Evolutionary conservation across 495 filamentous ascomycete genomes (phyloP), one percentile per base, ranked within the genome.

Genomic region (Penicillium goetzii): DNA sequence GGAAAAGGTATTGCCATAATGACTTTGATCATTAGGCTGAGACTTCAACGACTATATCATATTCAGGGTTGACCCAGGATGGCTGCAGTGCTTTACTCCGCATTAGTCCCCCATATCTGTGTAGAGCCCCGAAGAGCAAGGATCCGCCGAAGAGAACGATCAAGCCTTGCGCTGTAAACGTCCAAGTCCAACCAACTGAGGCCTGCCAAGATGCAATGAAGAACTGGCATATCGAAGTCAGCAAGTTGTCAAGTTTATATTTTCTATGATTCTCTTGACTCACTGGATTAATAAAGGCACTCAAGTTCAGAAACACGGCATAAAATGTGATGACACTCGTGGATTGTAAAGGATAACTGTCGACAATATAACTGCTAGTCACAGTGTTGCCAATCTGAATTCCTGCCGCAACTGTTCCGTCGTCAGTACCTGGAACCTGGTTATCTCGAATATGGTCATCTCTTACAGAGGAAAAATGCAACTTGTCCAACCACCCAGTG

Each of bases 401-500:
- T 25, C 85, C 86, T 6, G 85, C 81, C 1, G 80, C 82, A 67
- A 87, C 82, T 85, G 54, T 19, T 59, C 40, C 21, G 43, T 34
- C 2, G 49, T 51, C 36, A 62, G 32, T 26, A 26, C 58, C 32
- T 5, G 12, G 15, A 11, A 54, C 7, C 8, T 9, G 19, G 25
- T 51, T 14, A 34, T 32, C 41, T 1, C 10, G 17, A 14, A 33
- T 12, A 11, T 23, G 2, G 21, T 11, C 2, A 12, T 59, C 17
- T 64, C 74, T 58, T 65, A 80, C 77, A 80, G 0, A 81, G 43
- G 68, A 87, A 86, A 59, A 89, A 83, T 0, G 82, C 85, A 9
- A 86, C 69, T 56, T 89, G 85, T 0, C 85, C 86, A 1, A 87
- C 82, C 38, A 86, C 83, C 81, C 85, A 89, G 66, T 89, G 84